Evolutionary conservation across 768 basidiomycete species (phyloP), one percentile per base, ranked within the genome.

Genomic region (Kwoniella shandongensis): DNA sequence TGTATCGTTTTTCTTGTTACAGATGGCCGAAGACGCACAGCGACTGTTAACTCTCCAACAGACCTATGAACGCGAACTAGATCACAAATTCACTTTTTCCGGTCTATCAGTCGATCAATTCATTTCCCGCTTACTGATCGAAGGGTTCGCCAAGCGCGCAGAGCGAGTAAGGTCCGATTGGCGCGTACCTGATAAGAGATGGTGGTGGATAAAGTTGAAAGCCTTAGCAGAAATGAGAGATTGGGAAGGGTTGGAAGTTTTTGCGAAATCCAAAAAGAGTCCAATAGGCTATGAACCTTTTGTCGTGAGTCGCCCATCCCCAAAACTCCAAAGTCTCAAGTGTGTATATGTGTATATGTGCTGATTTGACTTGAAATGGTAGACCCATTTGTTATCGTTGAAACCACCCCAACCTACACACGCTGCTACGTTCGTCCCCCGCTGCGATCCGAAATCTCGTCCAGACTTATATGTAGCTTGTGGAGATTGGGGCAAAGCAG

Each of bases 131-230:
- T 89, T 91, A 61, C 74, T 98, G 18, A 71, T 87, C 30, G 89
- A 88, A 53, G 87, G 86, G 11, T 81, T 93, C 80, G 78, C 83
- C 18, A 98, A 93, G 78, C 83, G 85, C 57, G 96, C 92, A 0
- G 96, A 99, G 69, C 90, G 87, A 70, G 76, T 94, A 58, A 86
- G 88, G 72, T 80, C 81, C 1, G 94, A 97, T 63, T 98, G 91
- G 80, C 93, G 88, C 72, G 89, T 99, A 1, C 84, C 91, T 0
- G 96, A 98, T 72, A 98, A 93, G 79, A 81, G 93, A 45, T 98
- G 91, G 78, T 98, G 92, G 92, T 88, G 91, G 78, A 70, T 91
- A 63, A 97, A 96, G 74, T 76, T 99, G 4, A 83, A 89, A 51
- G 88, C 91, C 0, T 77, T 98, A 53, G 86, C 87, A 10, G 81